Percentiles rank a stretch among this genome's conserved stretches.
phyloP scores from a whole-genome alignment of 1,284 basidiomycete genomes.

The Malassezia dermatis region DNA sequence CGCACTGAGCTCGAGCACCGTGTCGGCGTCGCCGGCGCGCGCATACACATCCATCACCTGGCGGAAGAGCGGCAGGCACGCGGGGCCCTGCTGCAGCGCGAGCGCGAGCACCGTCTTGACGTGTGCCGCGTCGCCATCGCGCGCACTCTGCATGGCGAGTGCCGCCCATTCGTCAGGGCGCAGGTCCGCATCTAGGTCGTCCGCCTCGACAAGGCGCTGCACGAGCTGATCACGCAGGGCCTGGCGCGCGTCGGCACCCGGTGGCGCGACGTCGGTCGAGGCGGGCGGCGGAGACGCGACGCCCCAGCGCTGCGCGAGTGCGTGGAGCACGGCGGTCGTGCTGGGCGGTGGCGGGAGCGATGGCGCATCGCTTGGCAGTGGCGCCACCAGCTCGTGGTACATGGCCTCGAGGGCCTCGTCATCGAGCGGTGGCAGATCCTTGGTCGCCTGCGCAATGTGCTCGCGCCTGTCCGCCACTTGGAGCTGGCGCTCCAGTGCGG shows the following conservation, averaged over 20 bases:
- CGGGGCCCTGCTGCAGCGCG: constrained; percentile 20
- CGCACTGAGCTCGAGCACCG: constrained; percentile 20
- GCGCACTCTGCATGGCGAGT: constrained; percentile 25
- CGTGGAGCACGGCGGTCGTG: background rate
- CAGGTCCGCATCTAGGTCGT: constrained; percentile 14
- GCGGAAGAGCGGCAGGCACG: constrained; percentile 30
- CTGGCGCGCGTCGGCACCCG: background rate
- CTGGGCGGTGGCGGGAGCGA: background rate
- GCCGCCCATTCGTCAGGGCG: constrained; percentile 30
- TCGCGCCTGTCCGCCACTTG: constrained; percentile 25
- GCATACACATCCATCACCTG: constrained; percentile 54
- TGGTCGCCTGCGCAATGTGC: constrained; percentile 23
- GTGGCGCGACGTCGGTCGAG: background rate
- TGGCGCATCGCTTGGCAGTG: background rate
- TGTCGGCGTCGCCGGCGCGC: constrained; percentile 50
- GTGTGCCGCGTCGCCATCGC: constrained; percentile 15
- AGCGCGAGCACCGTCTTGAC: constrained; percentile 17
- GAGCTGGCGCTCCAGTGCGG: constrained; percentile 21
- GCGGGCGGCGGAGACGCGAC: background rate
- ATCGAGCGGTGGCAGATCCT: constrained; percentile 33
- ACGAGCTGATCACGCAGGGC: background rate
- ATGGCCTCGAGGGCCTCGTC: constrained; percentile 34
- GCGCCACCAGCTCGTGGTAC: constrained; percentile 30
- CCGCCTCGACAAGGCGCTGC: background rate
- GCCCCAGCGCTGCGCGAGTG: background rate